A percentile compares a stretch with the other conserved stretches of the same genome.
These are phyloP conservation scores for Chondrostereum purpureum DNA, from an alignment of 1,284 basidiomycete genomes.

Conservation along the genomic window DNA sequence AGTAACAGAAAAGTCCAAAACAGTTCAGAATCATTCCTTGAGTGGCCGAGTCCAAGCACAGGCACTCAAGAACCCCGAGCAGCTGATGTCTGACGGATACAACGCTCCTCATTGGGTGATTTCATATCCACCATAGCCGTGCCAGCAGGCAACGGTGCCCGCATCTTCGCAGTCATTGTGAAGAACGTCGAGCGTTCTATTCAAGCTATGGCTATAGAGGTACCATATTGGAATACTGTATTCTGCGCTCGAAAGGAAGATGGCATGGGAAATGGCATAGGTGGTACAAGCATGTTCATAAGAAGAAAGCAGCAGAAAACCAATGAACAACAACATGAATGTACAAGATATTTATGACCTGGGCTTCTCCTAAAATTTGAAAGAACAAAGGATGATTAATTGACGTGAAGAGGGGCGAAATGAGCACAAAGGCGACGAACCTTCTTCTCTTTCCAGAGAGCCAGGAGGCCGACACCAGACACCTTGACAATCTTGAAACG, in stretches of 20 bases:
- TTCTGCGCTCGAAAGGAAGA: not conserved
- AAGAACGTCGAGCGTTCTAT: too few species aligned
- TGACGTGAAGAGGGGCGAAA: not conserved
- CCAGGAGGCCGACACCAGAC: constrained; percentile 96
- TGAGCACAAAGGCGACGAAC: constrained; percentile 32
- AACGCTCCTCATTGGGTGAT: too few species aligned
- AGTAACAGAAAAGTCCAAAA: too few species aligned
- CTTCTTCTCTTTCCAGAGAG: constrained; percentile 99
- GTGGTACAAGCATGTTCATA: constrained; percentile 38
- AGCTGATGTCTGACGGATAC: too few species aligned
- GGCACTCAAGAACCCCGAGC: too few species aligned
- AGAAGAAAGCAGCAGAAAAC: constrained; percentile 19
- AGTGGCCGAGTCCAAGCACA: too few species aligned
- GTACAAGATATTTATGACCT: constrained; percentile 58
- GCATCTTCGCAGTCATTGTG: too few species aligned
- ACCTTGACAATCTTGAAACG: constrained; percentile 99
- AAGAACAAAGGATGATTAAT: not conserved
- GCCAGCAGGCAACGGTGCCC: too few species aligned
- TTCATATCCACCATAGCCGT: too few species aligned
- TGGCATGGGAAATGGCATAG: constrained; percentile 8
- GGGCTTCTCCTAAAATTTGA: constrained; percentile 70
- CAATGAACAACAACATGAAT: constrained; percentile 14
- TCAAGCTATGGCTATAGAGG: too few species aligned
- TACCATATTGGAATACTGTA: not conserved
- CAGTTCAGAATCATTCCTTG: too few species aligned